Evolutionary conservation across 495 filamentous ascomycete genomes (phyloP).

Genomic region (Penicillium ucsense): DNA sequence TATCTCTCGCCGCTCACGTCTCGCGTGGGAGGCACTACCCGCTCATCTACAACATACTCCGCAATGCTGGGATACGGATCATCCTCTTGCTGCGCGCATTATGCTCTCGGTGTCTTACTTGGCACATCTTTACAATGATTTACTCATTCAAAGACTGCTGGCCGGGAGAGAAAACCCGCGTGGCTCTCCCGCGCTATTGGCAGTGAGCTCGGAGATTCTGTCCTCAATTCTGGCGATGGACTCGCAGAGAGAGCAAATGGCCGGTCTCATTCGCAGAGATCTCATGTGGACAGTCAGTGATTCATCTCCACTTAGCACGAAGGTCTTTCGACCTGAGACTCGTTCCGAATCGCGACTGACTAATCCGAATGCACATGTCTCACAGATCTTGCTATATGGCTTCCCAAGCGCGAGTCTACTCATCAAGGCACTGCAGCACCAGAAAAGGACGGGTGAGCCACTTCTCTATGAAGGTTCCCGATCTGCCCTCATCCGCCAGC

Average conservation of each 20-base stretch:
- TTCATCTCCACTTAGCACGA: too few relatives aligned
- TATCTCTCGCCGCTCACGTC: constrained; percentile 27
- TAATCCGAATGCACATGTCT: neutral
- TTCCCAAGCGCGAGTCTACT: constrained; percentile 32
- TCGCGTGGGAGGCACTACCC: constrained; percentile 26
- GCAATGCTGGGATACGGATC: constrained; percentile 12
- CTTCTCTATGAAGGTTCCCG: constrained; percentile 34
- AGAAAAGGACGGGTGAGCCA: constrained; percentile 30
- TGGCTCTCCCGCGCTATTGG: constrained; percentile 21
- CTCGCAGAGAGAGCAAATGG: constrained; percentile 28
- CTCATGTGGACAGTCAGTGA: constrained; percentile 16
- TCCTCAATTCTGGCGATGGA: constrained; percentile 30
- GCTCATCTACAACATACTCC: constrained; percentile 25
- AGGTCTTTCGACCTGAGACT: neutral
- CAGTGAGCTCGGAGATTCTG: constrained; percentile 26
- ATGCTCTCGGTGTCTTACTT: constrained; percentile 28
- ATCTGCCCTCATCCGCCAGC: constrained; percentile 47
- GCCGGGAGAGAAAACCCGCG: neutral
- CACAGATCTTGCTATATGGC: constrained; percentile 31
- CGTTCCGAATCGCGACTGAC: neutral
- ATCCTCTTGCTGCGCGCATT: constrained; percentile 15
- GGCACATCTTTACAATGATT: constrained; percentile 33
- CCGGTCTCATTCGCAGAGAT: constrained; percentile 15
- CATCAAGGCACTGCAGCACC: constrained; percentile 27
- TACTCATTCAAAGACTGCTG: constrained; percentile 36